Conservation (phyloP, 176 grass and related monocot genomes). For the Thinopyrum elongatum region DNA sequence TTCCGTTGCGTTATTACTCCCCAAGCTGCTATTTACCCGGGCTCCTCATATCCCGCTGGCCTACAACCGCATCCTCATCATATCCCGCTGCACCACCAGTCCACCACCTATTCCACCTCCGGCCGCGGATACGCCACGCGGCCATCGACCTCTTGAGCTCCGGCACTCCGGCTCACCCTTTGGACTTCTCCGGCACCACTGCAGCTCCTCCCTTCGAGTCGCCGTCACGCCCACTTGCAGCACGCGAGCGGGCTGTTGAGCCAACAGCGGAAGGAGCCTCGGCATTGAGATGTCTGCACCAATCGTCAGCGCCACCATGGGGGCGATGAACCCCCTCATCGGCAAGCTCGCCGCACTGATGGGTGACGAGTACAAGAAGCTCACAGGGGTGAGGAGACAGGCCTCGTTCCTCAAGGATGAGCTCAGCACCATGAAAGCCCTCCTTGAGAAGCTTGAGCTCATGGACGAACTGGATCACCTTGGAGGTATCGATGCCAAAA, state of each 20-base stretch:
- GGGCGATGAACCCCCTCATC: not conserved
- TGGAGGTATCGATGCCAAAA: not conserved
- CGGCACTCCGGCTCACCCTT: not conserved
- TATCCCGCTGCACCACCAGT: no score
- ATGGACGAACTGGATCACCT: not conserved
- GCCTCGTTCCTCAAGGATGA: not conserved
- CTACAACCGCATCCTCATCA: no score
- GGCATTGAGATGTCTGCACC: not conserved
- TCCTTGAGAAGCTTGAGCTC: not conserved
- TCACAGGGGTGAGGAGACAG: not conserved
- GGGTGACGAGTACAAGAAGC: not conserved
- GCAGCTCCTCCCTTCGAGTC: not conserved
- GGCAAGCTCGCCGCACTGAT: not conserved
- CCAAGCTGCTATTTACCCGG: not conserved
- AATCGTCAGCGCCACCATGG: not conserved
- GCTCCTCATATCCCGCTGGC: not conserved
- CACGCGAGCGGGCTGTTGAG: not conserved
- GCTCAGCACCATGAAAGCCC: not conserved
- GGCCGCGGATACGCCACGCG: not conserved
- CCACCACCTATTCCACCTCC: not conserved
- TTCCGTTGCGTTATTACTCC: not conserved
- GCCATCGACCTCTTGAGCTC: not conserved
- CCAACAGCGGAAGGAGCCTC: not conserved
- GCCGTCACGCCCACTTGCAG: not conserved
- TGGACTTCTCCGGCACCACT: not conserved